A percentile compares a stretch with the other conserved stretches of the same genome.
Evolutionary conservation across 192 early-diverging fungal species (phyloP).

Genomic region (Allomyces arbusculus): DNA sequence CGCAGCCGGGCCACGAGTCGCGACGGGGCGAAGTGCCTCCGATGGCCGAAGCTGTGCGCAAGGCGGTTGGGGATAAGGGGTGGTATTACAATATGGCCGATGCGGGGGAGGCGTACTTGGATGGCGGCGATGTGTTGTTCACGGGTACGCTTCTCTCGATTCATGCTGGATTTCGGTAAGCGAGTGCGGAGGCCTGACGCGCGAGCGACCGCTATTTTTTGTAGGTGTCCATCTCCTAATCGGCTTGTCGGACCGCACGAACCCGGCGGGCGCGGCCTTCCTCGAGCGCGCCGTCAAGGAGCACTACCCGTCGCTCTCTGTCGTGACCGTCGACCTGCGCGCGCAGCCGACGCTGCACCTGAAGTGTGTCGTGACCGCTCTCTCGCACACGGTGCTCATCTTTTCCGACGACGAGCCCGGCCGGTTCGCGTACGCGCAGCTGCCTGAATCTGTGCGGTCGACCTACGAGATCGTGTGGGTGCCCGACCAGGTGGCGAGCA

Average conservation of each 20-base stretch:
- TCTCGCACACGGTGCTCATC: slow-evolving; percentile 6
- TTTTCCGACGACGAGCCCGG: slow-evolving; percentile 11
- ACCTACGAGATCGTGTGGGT: slow-evolving; percentile 8
- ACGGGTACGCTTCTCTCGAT: background rate
- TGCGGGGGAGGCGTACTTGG: slow-evolving; percentile 5
- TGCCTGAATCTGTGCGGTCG: slow-evolving; percentile 3
- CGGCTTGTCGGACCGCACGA: slow-evolving; percentile 17
- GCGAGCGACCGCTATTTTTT: background rate
- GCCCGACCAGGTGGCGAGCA: slow-evolving; percentile 15
- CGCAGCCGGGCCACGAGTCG: slow-evolving; percentile 10
- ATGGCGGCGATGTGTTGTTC: slow-evolving; percentile 18
- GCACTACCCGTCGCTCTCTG: background rate
- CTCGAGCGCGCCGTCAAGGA: slow-evolving; percentile 5
- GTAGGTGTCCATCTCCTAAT: slow-evolving; percentile 10
- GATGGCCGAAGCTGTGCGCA: slow-evolving; percentile 1
- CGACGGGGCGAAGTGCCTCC: slow-evolving; percentile 8
- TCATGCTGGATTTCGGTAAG: background rate
- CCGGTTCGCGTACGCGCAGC: slow-evolving; percentile 7
- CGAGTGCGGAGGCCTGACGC: background rate
- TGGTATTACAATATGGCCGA: slow-evolving; percentile 8
- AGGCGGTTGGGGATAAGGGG: background rate
- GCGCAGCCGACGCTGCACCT: slow-evolving; percentile 12
- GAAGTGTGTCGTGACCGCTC: slow-evolving; percentile 14
- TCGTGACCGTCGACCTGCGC: slow-evolving; percentile 7
- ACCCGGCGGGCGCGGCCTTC: slow-evolving; percentile 10